phyloP scores from a whole-genome alignment of 805 yeast species.

The Groenewaldozyma tartarivorans region DNA sequence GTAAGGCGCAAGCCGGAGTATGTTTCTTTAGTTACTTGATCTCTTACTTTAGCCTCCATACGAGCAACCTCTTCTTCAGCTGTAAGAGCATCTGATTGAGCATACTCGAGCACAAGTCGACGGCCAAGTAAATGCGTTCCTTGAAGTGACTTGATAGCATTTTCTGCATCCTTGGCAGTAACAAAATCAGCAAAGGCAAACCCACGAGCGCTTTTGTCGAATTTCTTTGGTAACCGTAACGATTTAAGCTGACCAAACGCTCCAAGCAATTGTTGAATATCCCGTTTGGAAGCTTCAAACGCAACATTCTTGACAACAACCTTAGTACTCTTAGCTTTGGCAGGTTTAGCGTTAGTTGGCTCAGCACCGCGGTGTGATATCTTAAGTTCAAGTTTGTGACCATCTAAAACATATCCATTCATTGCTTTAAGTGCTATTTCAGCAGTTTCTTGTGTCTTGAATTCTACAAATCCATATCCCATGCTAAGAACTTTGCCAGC shows the following conservation, averaged over 20 bases:
- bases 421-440: constrained; percentile 59
- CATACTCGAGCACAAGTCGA: constrained; percentile 86
- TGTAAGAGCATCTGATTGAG: constrained; percentile 69
- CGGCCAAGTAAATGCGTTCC: constrained; percentile 97
- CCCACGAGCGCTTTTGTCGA: constrained; percentile 91
- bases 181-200: constrained; percentile 95
- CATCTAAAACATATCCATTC: constrained; percentile 74
- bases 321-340: constrained; percentile 34
- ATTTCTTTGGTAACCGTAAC: constrained; percentile 92
- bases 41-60: constrained; percentile 78
- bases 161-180: constrained; percentile 81
- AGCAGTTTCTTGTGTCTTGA: constrained; percentile 70
- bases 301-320: constrained; percentile 94
- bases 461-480: constrained; percentile 98
- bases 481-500: constrained; percentile 64
- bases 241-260: constrained; percentile 92
- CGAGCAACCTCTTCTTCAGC: constrained; percentile 86
- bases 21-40: constrained; percentile 67
- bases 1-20: constrained; percentile 57
- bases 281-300: constrained; percentile 89
- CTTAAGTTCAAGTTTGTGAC: constrained; percentile 84
- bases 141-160: constrained; percentile 84
- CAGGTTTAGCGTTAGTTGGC: constrained; percentile 6
- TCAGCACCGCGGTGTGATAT: constrained; percentile 61
- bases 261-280: constrained; percentile 84